Evolutionary conservation across 495 filamentous ascomycete genomes (phyloP), one percentile per base, ranked within the genome.

Genomic region (Penicillium ucsense): DNA sequence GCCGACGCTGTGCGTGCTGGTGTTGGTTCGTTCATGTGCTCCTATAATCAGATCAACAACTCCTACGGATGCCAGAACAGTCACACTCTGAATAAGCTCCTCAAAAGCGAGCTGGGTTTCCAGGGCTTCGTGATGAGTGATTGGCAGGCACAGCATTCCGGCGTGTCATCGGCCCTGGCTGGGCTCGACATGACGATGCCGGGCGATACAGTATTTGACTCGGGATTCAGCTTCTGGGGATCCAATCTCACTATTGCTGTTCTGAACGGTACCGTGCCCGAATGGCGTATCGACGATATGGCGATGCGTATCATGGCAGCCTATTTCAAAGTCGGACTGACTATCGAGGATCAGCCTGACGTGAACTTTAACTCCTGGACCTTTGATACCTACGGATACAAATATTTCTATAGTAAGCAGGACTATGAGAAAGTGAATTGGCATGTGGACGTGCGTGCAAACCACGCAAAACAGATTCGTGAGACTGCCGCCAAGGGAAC

Each of bases 81-180:
- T 46, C 76, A 84, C 36, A 59, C 70, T 0, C 68, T 81, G 38
- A 84, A 83, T 52, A 75, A 76, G 1, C 54, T 86, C 1, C 62
- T 88, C 4, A 88, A 86, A 53, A 70, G 66, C 2, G 81, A 86
- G 51, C 66, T 88, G 0, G 81, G 77, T 1, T 86, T 85, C 58
- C 71, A 81, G 39, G 83, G 83, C 5, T 83, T 77, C 49, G 77
- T 87, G 11, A 71, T 84, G 45, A 72, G 70, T 11, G 83, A 87
- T 57, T 86, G 81, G 81, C 66, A 70, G 45, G 82, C 76, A 8
- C 81, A 84, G 5, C 35, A 39, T 47, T 69, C 70, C 0, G 80
- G 77, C 6, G 65, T 75, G 0, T 65, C 70, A 11, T 74, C 75
- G 8, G 72, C 74, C 0, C 67, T 75, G 31, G 71, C 71, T 5